Evolutionary conservation across 306 rosid species (phyloP), one percentile per base, ranked within the genome.

Genomic region (Trifolium dubium): DNA sequence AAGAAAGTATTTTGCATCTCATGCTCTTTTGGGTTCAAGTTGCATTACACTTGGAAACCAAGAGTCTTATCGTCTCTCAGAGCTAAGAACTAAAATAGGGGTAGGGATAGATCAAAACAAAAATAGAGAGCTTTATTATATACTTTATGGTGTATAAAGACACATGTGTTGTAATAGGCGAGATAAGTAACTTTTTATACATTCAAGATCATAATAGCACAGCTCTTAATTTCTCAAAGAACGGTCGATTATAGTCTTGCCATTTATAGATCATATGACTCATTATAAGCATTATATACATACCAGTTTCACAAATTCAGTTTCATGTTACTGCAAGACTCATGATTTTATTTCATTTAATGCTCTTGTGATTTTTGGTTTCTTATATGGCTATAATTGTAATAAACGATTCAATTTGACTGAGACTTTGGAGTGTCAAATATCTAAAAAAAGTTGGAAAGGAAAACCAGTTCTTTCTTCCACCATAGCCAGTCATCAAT

Each of bases 11-110:
- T 71, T 23, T 60, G 66, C 59, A 50, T 69, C 65, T 32, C 58
- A 34, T 55, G 31, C 32, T 55, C 34, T 13, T 75, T 53, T 12
- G 50, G 59, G 40, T 23, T 62, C 73, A 70, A 53, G 44, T 60
- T 30, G 54, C 76, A 67, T 14, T 68, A 23, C 61, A 41, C 73
- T 47, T 32, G 40, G 32, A 54, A 65, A 28, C 53, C 35, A 69
- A 69, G 13, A 54, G 10, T 77, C 63, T 54, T 59, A 19, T 73
- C 44, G 37, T 12, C 44, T 13, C 76, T 69, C 68, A 43, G 67
- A 40, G 63, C 13, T 73, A 64, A 40, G 31, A 73, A 49, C 51
- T 18, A 13, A n/a, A 44, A 63, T 41, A 58, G 35, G 58, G 11
- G 13, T 54, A 18, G 31, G 12, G 31, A 9, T 9, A 3, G 8